phyloP scores from a whole-genome alignment of 2,329 filamentous ascomycete species.

The Ascosphaera pollenicola region DNA sequence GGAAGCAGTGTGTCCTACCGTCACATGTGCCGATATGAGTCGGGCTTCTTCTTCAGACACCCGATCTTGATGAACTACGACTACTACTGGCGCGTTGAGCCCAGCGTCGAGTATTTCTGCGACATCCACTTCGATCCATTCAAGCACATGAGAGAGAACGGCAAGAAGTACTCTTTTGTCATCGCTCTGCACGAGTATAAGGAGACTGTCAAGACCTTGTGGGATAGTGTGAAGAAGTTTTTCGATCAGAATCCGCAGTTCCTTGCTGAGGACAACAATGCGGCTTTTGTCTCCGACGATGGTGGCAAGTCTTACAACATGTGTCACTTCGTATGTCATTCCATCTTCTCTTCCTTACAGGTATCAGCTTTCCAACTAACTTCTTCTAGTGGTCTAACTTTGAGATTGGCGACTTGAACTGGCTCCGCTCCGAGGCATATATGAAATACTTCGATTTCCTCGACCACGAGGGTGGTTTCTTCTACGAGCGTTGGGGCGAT shows the following conservation, averaged over 20 bases:
- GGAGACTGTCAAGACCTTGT: constrained; percentile 88
- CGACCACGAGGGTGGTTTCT: constrained; percentile 86
- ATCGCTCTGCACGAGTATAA: constrained; percentile 91
- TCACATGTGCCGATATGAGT: constrained; percentile 99
- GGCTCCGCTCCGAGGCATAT: constrained; percentile 78
- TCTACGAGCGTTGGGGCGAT: constrained; percentile 97
- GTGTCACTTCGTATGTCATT: constrained; percentile 72
- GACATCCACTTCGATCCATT: constrained; percentile 93
- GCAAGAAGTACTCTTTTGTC: constrained; percentile 97
- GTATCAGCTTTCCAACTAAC: too few relatives aligned
- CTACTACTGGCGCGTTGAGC: constrained; percentile 99
- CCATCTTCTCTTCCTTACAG: neutral
- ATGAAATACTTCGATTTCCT: constrained; percentile 75
- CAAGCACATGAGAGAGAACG: constrained; percentile 84
- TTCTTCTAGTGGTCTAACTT: constrained; percentile 81
- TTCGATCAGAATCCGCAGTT: constrained; percentile 80
- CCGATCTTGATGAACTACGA: constrained; percentile 87
- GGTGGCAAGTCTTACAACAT: constrained; percentile 83
- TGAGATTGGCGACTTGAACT: constrained; percentile 81
- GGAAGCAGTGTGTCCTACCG: constrained; percentile 92
- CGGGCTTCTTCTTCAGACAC: constrained; percentile 97
- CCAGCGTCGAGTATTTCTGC: constrained; percentile 88
- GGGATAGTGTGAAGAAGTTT: constrained; percentile 90
- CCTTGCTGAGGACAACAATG: constrained; percentile 59
- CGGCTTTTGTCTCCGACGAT: constrained; percentile 83